Conservation (phyloP, 176 grass and related monocot species). For the Musa acuminata region DNA sequence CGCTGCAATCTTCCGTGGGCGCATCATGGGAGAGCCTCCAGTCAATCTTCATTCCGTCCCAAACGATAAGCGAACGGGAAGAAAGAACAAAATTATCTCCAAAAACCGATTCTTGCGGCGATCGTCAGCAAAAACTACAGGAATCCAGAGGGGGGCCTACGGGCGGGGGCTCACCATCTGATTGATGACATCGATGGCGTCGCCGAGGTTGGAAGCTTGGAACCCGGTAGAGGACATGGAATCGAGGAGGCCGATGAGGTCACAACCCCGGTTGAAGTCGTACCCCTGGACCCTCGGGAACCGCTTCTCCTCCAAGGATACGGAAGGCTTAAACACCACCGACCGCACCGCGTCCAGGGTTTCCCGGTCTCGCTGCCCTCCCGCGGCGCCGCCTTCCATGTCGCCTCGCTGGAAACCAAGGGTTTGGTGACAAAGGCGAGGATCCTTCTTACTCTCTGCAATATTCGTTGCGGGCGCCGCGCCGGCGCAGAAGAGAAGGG, state of each 20-base stretch:
- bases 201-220: slow-evolving; percentile 72
- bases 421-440: not conserved
- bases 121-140: not conserved
- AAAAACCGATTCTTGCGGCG: not conserved
- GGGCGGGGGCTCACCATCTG: slow-evolving; percentile 43
- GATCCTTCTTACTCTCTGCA: too few species aligned
- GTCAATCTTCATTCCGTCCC: slow-evolving; percentile 45
- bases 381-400: slow-evolving; percentile 7
- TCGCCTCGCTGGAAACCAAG: not conserved
- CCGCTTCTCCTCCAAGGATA: slow-evolving; percentile 40
- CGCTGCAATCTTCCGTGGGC: slow-evolving; percentile 40
- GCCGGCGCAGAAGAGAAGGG: too few species aligned
- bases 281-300: slow-evolving; percentile 58
- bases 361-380: slow-evolving; percentile 13
- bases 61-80: not conserved
- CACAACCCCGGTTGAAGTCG: slow-evolving; percentile 53
- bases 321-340: slow-evolving; percentile 64
- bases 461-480: too few species aligned
- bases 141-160: not conserved
- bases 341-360: slow-evolving; percentile 39
- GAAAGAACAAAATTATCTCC: not conserved
- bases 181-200: slow-evolving; percentile 58
- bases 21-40: slow-evolving; percentile 78
- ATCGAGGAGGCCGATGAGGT: slow-evolving; percentile 36
- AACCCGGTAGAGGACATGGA: slow-evolving; percentile 60